A percentile compares a stretch with the other conserved stretches of the same genome.
These are phyloP conservation scores for Carpinus viminea DNA, from an alignment of 306 rosid genomes.

Conservation along the genomic window DNA sequence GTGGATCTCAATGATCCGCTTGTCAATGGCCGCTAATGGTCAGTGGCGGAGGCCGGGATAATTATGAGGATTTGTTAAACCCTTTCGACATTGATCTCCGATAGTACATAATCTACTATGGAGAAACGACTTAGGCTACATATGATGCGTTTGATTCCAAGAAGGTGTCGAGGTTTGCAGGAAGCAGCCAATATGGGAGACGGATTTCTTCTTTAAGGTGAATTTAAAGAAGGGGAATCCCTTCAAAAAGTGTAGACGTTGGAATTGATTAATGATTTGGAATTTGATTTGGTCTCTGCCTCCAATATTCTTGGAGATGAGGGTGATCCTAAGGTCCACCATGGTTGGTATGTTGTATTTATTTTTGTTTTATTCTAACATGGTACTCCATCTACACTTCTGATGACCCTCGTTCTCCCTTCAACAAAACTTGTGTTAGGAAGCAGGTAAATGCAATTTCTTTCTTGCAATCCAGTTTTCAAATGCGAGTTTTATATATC, in stretches of 20 bases:
- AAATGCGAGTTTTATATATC: too few species aligned
- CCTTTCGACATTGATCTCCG: slow-evolving; percentile 72
- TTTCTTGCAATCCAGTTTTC: too few species aligned
- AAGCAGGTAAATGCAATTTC: slow-evolving; percentile 45
- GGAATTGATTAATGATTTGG: slow-evolving; percentile 70
- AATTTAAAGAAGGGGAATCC: slow-evolving; percentile 44
- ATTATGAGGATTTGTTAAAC: slow-evolving; percentile 58
- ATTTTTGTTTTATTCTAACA: too few species aligned
- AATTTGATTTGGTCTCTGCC: slow-evolving; percentile 44
- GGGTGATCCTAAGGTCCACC: slow-evolving; percentile 44
- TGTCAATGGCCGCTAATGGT: too few species aligned
- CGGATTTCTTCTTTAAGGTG: slow-evolving; percentile 55
- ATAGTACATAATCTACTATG: slow-evolving; percentile 56
- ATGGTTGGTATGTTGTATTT: slow-evolving; percentile 77
- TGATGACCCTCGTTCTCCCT: slow-evolving; percentile 34
- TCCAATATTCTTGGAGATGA: slow-evolving; percentile 38
- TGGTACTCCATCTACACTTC: slow-evolving; percentile 73
- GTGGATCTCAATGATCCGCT: too few species aligned
- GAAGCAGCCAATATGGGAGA: slow-evolving; percentile 47
- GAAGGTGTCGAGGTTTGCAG: slow-evolving; percentile 48
- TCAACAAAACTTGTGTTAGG: slow-evolving; percentile 50
- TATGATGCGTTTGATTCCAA: slow-evolving; percentile 69
- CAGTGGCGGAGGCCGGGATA: slow-evolving; percentile 46
- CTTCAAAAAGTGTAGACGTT: slow-evolving; percentile 48
- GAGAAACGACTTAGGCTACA: slow-evolving; percentile 62